Base-by-base conservation (phyloP, 164 flowering plant genomes). In the Amborella trichopoda region DNA sequence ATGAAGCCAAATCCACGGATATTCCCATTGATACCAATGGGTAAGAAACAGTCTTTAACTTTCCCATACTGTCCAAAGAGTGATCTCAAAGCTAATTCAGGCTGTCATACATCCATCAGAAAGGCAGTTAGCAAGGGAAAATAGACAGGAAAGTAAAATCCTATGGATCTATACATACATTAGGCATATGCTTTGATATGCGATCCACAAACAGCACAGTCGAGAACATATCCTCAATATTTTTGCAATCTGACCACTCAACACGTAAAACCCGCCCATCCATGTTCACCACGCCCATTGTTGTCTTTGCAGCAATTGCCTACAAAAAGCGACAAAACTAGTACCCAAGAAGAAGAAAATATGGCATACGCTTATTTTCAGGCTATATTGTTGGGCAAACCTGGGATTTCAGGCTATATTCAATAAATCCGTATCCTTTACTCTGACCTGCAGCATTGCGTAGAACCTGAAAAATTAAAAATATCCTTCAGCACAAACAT, bases 61-160 rank as follows among this genome's bases (percentile, higher is more conserved):
- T 39, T 39, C 17, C 42, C 42, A 39, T 9, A 39, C 42, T 39
- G 42, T 18, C 42, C 42, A 39, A 39, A 39, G 17, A 39, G 42
- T 39, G 42, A 9, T 5, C 42, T 11, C 17, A 39, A 39, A 5
- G 42, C 6, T 11, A 6, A 5, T 18, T 39, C 42, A 16, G 17
- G 14, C 42, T 39, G 42, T 5, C 34, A 30, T 30, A 30, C 13
- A 30, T 30, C 6, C 6, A 6, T 6, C 13, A 13, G 6, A 13
- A 30, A 13, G 34, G 6, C 13, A 30, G 34, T 13, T 6, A 30
- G 34, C 13, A 13, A 30, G 6, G 34, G 9, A 6, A 6, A 30
- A 6, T 6, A 30, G 13, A 13, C 6, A 6, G 13, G 13, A 30
- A 30, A 13, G 13, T 13, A 30, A 13, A 6, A 30, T 6, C 6